phyloP scores from a whole-genome alignment of 257 asterid genomes.

The Perilla frutescens region DNA sequence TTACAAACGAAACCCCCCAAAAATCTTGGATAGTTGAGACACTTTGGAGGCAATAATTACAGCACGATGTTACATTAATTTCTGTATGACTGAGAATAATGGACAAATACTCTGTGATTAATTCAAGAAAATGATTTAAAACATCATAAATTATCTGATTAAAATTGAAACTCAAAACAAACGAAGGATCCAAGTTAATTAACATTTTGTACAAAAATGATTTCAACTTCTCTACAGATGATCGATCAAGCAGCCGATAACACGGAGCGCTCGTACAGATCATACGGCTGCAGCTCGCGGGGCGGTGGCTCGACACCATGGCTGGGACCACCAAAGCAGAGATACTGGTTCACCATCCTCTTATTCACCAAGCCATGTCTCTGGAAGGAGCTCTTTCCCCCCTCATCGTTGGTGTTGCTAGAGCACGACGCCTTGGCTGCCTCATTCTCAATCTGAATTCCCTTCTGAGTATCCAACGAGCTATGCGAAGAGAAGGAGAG shows the following conservation, averaged over 20 bases:
- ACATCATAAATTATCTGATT: too few species aligned
- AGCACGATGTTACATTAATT: too few species aligned
- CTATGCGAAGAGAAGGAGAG: slow-evolving; percentile 67
- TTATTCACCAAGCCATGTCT: slow-evolving; percentile 44
- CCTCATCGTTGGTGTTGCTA: too few species aligned
- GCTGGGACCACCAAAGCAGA: slow-evolving; percentile 69
- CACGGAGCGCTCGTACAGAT: slow-evolving; percentile 60
- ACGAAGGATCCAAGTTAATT: slow-evolving; percentile 8
- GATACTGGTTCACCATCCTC: slow-evolving; percentile 61
- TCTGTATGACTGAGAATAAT: too few species aligned
- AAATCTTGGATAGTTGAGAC: too few species aligned
- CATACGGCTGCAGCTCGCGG: slow-evolving; percentile 48
- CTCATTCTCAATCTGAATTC: slow-evolving; percentile 41
- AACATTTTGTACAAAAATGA: slow-evolving; percentile 34
- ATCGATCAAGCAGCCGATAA: slow-evolving; percentile 57
- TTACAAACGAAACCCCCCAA: too few species aligned
- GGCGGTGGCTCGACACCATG: slow-evolving; percentile 9
- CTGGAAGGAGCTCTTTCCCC: too few species aligned
- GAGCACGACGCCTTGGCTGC: too few species aligned
- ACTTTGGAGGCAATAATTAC: too few species aligned
- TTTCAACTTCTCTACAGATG: neutral
- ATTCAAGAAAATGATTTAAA: too few species aligned
- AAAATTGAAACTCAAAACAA: neutral
- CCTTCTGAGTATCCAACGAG: slow-evolving; percentile 59
- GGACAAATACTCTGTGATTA: too few species aligned